Evolutionary conservation across 441 rosid genomes (phyloP).

Genomic region (Macaranga tanarius): DNA sequence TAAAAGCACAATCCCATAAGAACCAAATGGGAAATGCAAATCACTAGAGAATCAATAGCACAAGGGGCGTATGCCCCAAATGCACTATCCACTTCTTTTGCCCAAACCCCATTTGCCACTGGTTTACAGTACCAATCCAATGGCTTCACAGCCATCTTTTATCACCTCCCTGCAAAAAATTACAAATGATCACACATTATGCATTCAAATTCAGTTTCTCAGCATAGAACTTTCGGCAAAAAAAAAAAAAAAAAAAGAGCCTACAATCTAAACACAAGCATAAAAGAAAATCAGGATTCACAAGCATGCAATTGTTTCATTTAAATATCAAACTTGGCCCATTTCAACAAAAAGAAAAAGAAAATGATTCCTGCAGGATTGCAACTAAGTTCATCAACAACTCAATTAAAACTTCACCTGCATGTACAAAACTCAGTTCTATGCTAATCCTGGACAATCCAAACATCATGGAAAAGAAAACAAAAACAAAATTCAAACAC

Average conservation of each 20-base stretch:
- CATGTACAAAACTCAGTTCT: not conserved
- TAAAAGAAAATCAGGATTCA: conserved; percentile 3
- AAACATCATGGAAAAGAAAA: not conserved
- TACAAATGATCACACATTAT: conserved; percentile 12
- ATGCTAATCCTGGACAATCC: not conserved
- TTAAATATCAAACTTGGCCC: not conserved
- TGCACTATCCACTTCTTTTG: conserved; percentile 49
- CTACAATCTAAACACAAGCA: not conserved
- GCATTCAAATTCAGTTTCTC: not conserved
- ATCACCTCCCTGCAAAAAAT: conserved; percentile 18
- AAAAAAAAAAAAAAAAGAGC: not conserved
- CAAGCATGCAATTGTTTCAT: not conserved
- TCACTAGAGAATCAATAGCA: conserved; percentile 65
- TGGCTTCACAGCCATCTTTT: conserved; percentile 53
- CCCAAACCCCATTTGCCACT: conserved; percentile 61
- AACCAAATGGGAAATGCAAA: conserved; percentile 65
- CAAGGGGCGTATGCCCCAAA: conserved; percentile 82
- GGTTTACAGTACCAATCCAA: conserved; percentile 82
- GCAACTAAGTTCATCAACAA: not conserved
- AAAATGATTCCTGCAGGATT: not conserved
- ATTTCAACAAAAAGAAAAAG: not conserved
- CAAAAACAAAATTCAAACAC: too few species aligned
- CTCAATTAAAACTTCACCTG: not conserved
- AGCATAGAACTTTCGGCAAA: not conserved
- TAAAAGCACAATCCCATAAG: conserved; percentile 70